phyloP scores from a whole-genome alignment of 495 filamentous ascomycete genomes.

The Friedmanniomyces endolithicus region DNA sequence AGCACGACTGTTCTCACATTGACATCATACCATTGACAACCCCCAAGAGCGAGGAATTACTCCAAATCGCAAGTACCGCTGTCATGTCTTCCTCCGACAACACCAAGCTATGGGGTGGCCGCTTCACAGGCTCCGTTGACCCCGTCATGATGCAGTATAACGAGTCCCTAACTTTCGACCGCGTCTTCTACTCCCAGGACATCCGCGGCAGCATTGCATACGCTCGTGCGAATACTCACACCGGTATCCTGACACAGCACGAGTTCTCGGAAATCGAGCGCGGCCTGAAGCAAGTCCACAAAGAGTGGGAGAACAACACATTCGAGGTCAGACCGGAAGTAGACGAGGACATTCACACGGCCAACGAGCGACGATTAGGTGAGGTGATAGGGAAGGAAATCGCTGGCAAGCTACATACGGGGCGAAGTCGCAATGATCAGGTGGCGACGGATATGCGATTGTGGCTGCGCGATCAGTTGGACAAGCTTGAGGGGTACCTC shows the following conservation, averaged over 20 bases:
- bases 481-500: slow-evolving; percentile 56
- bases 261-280: slow-evolving; percentile 68
- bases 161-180: slow-evolving; percentile 73
- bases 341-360: slow-evolving; percentile 81
- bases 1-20: not conserved
- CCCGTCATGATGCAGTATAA: slow-evolving; percentile 86
- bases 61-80: not conserved
- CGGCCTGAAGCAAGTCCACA: slow-evolving; percentile 56
- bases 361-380: slow-evolving; percentile 79
- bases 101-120: slow-evolving; percentile 60
- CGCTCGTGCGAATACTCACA: slow-evolving; percentile 70
- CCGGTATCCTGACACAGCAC: slow-evolving; percentile 56
- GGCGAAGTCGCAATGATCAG: slow-evolving; percentile 86
- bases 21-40: not conserved
- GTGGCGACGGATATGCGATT: slow-evolving; percentile 86
- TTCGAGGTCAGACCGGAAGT: slow-evolving; percentile 50
- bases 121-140: slow-evolving; percentile 76
- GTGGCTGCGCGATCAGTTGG: slow-evolving; percentile 74
- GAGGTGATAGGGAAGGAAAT: slow-evolving; percentile 82
- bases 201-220: slow-evolving; percentile 73
- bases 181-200: slow-evolving; percentile 68
- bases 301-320: slow-evolving; percentile 56
- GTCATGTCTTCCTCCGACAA: not conserved
- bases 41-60: too few species aligned
- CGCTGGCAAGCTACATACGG: slow-evolving; percentile 87